Conservation (phyloP, 2,329 filamentous ascomycete species). For the Tympanopsis confertula region DNA sequence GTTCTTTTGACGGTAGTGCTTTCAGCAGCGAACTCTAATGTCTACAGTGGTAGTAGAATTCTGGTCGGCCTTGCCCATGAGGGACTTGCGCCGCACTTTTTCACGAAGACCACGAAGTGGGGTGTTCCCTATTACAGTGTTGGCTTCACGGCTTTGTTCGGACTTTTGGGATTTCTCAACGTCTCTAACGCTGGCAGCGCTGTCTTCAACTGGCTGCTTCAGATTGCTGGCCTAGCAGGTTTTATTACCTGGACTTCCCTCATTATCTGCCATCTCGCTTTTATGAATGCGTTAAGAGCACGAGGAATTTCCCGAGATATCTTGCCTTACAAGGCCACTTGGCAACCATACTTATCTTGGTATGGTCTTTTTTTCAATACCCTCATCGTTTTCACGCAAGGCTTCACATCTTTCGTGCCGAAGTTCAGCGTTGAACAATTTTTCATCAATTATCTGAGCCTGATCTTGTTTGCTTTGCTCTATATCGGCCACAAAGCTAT, state of each 20-base stretch:
- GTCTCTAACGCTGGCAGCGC: slow-evolving; percentile 46
- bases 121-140: slow-evolving; percentile 49
- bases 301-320: slow-evolving; percentile 30
- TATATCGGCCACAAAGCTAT: slow-evolving; percentile 49
- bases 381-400: slow-evolving; percentile 61
- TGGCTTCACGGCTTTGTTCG: slow-evolving; percentile 42
- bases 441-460: slow-evolving; percentile 49
- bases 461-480: slow-evolving; percentile 47
- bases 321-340: slow-evolving; percentile 37
- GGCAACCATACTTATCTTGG: slow-evolving; percentile 55
- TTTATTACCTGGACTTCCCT: slow-evolving; percentile 38
- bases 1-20: slow-evolving; percentile 56
- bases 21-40: slow-evolving; percentile 48
- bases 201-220: slow-evolving; percentile 63
- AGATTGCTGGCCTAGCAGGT: slow-evolving; percentile 52
- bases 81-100: slow-evolving; percentile 52
- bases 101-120: slow-evolving; percentile 44
- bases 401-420: slow-evolving; percentile 64
- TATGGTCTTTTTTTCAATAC: slow-evolving; percentile 42
- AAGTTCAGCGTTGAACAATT: slow-evolving; percentile 55
- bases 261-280: slow-evolving; percentile 43
- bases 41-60: slow-evolving; percentile 59
- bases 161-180: slow-evolving; percentile 60
- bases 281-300: slow-evolving; percentile 46
- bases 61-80: slow-evolving; percentile 58